Conservation (phyloP, 257 asterid genomes). For the Catharanthus roseus region DNA sequence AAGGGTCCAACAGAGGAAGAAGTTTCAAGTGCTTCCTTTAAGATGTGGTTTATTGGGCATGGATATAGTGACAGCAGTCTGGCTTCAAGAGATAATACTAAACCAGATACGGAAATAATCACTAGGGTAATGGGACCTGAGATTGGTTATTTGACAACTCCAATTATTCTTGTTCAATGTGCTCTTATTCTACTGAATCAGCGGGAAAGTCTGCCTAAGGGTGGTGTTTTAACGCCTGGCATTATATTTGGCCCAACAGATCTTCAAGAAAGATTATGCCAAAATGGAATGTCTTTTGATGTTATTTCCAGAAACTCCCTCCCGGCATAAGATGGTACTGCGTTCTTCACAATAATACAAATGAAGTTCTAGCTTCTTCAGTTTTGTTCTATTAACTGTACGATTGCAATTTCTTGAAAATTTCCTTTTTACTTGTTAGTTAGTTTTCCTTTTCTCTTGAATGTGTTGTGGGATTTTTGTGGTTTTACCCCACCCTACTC, state of each 20-base stretch:
- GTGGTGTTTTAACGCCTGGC: conserved; percentile 89
- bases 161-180: conserved; percentile 67
- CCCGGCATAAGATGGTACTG: background rate
- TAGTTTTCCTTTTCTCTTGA: too few relatives aligned
- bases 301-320: conserved; percentile 54
- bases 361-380: background rate
- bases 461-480: background rate
- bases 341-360: background rate
- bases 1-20: conserved; percentile 83
- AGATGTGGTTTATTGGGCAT: conserved; percentile 87
- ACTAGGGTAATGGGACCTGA: conserved; percentile 93
- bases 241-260: conserved; percentile 77
- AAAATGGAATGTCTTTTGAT: conserved; percentile 75
- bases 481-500: background rate
- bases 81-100: conserved; percentile 36
- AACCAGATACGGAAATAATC: conserved; percentile 64
- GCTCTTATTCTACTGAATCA: conserved; percentile 53
- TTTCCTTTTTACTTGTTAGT: background rate
- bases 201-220: conserved; percentile 59
- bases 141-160: conserved; percentile 83
- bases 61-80: conserved; percentile 55
- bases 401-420: background rate
- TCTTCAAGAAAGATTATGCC: conserved; percentile 63
- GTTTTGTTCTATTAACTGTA: background rate
- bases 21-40: conserved; percentile 67